Evolutionary conservation across 768 basidiomycete genomes (phyloP).

Genomic region (Boletus fagicola): DNA sequence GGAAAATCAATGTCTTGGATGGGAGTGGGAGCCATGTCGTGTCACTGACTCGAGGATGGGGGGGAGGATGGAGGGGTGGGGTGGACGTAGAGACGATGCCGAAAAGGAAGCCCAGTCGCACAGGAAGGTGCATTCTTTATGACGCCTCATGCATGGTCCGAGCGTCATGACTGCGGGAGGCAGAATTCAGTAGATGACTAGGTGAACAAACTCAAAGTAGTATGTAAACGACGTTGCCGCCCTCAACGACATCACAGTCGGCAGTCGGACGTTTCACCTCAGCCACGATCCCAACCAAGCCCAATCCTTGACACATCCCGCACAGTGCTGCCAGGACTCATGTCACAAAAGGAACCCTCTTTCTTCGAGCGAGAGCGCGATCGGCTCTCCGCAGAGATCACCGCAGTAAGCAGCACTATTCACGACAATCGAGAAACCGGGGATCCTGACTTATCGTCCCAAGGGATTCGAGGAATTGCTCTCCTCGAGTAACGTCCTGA

Average conservation of each 20-base stretch:
- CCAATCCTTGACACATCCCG: too few relatives aligned
- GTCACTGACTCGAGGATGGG: not conserved
- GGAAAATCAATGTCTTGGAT: constrained; percentile 20
- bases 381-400: constrained; percentile 69
- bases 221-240: too few relatives aligned
- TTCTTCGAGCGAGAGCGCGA: constrained; percentile 85
- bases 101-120: not conserved
- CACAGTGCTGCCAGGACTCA: not conserved
- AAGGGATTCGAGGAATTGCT: constrained; percentile 89
- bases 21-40: constrained; percentile 17
- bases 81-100: not conserved
- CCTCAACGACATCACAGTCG: too few relatives aligned
- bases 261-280: not conserved
- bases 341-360: constrained; percentile 41
- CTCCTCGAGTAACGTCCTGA: constrained; percentile 79
- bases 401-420: constrained; percentile 46
- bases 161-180: not conserved
- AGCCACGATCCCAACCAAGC: too few relatives aligned
- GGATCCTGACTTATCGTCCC: not conserved
- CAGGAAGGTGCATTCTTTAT: not conserved
- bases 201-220: too few relatives aligned
- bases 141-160: not conserved
- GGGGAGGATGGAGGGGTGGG: not conserved
- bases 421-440: not conserved
- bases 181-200: not conserved